A percentile compares a stretch with the other conserved stretches of the same genome.
These are phyloP conservation scores for Rubus idaeus DNA, from an alignment of 306 rosid genomes.

Conservation along the genomic window DNA sequence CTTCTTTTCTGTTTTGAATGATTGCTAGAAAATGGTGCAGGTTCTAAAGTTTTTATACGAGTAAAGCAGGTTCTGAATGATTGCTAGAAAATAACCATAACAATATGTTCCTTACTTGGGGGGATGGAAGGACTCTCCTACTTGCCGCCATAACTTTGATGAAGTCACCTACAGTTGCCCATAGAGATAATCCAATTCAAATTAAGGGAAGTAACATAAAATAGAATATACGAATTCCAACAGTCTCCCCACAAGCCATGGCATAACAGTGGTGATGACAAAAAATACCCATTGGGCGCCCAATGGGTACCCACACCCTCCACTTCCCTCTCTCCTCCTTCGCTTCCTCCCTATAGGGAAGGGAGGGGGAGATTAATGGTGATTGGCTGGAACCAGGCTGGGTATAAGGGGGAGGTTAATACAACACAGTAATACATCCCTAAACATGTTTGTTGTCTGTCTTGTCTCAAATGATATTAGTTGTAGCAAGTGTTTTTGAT, in stretches of 20 bases:
- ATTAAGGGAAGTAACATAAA: background rate
- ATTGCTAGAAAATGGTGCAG: background rate
- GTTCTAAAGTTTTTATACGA: background rate
- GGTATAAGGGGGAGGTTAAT: background rate
- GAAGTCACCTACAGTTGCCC: conserved; percentile 61
- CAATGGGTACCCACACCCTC: too few species aligned
- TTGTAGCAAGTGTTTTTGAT: background rate
- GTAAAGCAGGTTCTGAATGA: conserved; percentile 21
- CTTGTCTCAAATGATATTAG: background rate
- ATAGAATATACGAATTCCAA: background rate
- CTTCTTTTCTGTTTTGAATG: background rate
- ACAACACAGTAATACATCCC: background rate
- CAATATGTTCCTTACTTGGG: conserved; percentile 59
- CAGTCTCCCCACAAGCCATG: background rate
- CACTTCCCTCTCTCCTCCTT: background rate
- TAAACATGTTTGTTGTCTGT: background rate
- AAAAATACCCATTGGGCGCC: too few species aligned
- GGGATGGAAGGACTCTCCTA: conserved; percentile 91
- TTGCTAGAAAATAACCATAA: conserved; percentile 14
- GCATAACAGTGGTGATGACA: background rate
- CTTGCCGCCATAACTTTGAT: conserved; percentile 88
- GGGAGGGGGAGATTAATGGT: background rate
- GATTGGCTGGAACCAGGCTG: background rate
- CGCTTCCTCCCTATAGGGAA: background rate
- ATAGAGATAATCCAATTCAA: conserved; percentile 6